Conservation (phyloP, 495 filamentous ascomycete species). For the Penicillium samsonianum region DNA sequence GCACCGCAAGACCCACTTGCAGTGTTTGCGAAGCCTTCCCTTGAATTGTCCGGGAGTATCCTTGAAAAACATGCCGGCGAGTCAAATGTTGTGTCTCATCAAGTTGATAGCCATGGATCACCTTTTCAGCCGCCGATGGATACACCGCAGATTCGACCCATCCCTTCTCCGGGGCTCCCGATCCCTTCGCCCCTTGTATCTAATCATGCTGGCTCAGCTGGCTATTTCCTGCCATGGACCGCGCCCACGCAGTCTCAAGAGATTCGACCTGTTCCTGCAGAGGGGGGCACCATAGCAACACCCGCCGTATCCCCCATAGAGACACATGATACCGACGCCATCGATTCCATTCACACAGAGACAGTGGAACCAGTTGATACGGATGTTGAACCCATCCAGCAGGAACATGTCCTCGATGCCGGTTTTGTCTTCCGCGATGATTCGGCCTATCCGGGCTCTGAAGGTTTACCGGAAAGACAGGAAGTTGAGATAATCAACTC, state of each 20-base stretch:
- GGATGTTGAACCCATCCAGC: background rate
- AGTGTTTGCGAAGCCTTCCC: constrained; percentile 27
- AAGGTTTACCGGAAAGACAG: too few species aligned
- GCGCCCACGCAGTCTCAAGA: constrained; percentile 15
- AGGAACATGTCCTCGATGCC: constrained; percentile 1
- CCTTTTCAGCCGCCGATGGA: constrained; percentile 32
- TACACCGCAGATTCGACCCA: constrained; percentile 48
- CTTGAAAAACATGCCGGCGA: constrained; percentile 11
- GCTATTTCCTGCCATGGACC: constrained; percentile 35
- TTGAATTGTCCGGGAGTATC: constrained; percentile 19
- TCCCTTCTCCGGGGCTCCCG: constrained; percentile 49
- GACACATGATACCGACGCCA: background rate
- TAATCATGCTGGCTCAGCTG: constrained; percentile 22
- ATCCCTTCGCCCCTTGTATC: constrained; percentile 48
- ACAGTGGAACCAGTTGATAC: background rate
- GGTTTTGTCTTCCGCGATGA: background rate
- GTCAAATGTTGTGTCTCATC: background rate
- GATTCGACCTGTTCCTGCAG: constrained; percentile 8
- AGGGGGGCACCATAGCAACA: background rate
- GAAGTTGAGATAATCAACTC: background rate
- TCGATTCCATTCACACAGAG: background rate
- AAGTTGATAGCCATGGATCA: constrained; percentile 4
- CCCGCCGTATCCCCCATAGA: background rate
- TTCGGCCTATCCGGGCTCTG: background rate
- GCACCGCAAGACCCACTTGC: constrained; percentile 21